These are phyloP conservation scores for Trametes coccinea DNA, from an alignment of 768 basidiomycete genomes.

Conservation along the genomic window DNA sequence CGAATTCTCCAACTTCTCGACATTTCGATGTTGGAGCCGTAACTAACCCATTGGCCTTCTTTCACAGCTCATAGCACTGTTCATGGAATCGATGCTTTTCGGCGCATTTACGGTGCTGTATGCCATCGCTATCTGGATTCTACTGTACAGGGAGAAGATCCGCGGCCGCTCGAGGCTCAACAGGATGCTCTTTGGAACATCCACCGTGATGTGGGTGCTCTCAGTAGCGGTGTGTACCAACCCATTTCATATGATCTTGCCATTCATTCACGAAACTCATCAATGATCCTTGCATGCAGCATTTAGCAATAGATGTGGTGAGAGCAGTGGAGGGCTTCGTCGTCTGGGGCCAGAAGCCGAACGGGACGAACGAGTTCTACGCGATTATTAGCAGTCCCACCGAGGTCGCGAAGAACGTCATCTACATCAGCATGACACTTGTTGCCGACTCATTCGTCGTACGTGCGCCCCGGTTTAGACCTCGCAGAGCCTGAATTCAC, in stretches of 20 bases:
- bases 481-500: background rate
- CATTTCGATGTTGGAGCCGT: background rate
- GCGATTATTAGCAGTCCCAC: slow-evolving; percentile 11
- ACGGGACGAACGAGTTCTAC: slow-evolving; percentile 10
- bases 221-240: slow-evolving; percentile 8
- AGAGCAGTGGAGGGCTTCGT: slow-evolving; percentile 15
- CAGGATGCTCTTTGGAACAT: slow-evolving; percentile 19
- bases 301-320: slow-evolving; percentile 16
- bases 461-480: background rate
- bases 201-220: slow-evolving; percentile 19
- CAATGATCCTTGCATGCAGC: background rate
- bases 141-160: slow-evolving; percentile 21
- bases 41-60: background rate
- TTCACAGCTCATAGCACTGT: slow-evolving; percentile 19
- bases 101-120: slow-evolving; percentile 23
- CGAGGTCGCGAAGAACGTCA: slow-evolving; percentile 18
- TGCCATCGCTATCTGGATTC: slow-evolving; percentile 21
- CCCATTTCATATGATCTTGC: background rate
- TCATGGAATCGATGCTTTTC: slow-evolving; percentile 21
- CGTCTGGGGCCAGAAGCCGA: slow-evolving; percentile 4
- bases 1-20: background rate
- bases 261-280: background rate
- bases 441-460: slow-evolving; percentile 19
- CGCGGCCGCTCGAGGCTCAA: slow-evolving; percentile 12
- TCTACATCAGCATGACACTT: slow-evolving; percentile 22